Evolutionary conservation across 176 grass and related monocot genomes (phyloP), one percentile per base, ranked within the genome.

Genomic region (Tillandsia fasciculata): DNA sequence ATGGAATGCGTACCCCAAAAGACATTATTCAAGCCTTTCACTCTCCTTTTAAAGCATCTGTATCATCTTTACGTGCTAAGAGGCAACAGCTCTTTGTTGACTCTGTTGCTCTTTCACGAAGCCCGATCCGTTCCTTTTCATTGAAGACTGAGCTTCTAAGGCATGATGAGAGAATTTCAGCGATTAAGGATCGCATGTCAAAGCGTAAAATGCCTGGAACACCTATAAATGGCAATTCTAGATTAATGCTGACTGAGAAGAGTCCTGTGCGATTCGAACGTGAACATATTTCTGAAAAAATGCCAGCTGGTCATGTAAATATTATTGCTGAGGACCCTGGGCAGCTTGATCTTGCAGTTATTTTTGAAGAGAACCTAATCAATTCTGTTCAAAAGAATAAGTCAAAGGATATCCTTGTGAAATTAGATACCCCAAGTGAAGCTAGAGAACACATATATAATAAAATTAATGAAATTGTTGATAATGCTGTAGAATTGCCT

Each of bases 61-160:
- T 85, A 70, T 91, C 81, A 48, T 82, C 89, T 17, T 42, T 91
- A 61, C 76, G 63, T 71, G 78, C 73, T 28, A 84, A 91, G 74
- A 29, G 82, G 14, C 72, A 77, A 58, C 70, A 71, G 51, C 65
- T 87, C 42, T 85, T 87, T 69, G 61, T 33, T 68, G 74, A 76
- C 52, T 5, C 78, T 84, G 64, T 47, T 79, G 10, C 66, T 67
- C 6, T 66, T 73, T 79, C 72, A 2, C 52, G 26, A 27, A 15
- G 15, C 54, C 54, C 54, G 7, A 14, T 59, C 54, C 12, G 9
- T 59, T 42, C 33, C 33, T 42, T 42, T 50, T 77, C 75, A 51
- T 83, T 89, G 57, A 70, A 75, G 50, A 70, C 71, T 18, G 81
- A 87, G 49, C 66, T 89, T 61, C 70, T 49, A 70, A 82, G 73